Base-by-base conservation (phyloP, 73 alveolate genomes). In the Paramecium sonneborni region DNA sequence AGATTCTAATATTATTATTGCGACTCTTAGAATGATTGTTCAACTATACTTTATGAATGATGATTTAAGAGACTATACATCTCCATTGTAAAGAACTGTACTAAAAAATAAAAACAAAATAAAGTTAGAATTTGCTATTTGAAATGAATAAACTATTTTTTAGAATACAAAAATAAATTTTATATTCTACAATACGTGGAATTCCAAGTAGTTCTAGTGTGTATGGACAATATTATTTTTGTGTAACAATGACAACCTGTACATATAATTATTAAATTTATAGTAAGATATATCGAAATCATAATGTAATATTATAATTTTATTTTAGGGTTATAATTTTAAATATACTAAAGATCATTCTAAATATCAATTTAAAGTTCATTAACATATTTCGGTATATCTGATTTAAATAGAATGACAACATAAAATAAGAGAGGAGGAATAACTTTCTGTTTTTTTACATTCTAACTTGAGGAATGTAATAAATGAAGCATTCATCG, bases 291-390 rank as follows among this genome's bases (percentile, higher is more conserved):
- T 84, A 44, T 68, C 20, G 69, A 43, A 18, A 84, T n/a, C 44
- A 46, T 84, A 68, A 67, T 41, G 74, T 84, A 44, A 41, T n/a
- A n/a, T n/a, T n/a, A n/a, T 18, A n/a, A n/a, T n/a, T n/a, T n/a
- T n/a, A n/a, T 18, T 76, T 38, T 41, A 79, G 69, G 90, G 90
- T 30, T 79, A 79, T 43, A 18, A 70, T 70, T 88, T 69, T 69
- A 88, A 88, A 69, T 88, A 82, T 57, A 88, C 94, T 15, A 88
- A 88, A 57, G 94, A 88, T 48, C 94, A 88, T 57, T 88, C 94
- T 11, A 88, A 88, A 85, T 88, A 1, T 88, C 94, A 11, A 21
- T 62, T 9, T 11, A 70, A 18, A 10, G 85, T 39, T 24, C 69
- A 8, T 28, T 44, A 18, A 85, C 94, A 2, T 88, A 41, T 24